Base-by-base conservation (phyloP, 345 rosid genomes). In the Euclidium syriacum region DNA sequence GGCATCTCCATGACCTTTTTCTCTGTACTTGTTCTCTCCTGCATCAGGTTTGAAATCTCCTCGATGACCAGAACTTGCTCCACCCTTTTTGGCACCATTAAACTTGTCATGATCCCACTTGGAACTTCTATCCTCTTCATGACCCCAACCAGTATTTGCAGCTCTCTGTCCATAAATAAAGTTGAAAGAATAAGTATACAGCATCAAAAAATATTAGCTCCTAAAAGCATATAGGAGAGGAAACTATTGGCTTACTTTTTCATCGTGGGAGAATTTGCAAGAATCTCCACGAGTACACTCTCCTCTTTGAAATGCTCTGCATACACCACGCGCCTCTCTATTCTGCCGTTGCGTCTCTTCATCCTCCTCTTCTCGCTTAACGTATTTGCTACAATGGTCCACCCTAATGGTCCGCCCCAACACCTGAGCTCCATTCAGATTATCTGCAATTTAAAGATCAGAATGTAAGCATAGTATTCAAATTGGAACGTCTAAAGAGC, bases 231-330 rank as follows among this genome's bases (percentile, higher is more conserved):
- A 7, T 20, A 41, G 16, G 2, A 6, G 1, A 65, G 22, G 38
- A 2, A 14, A 40, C 6, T 20, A 10, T 9, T 3, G 32, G 23
- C 85, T 75, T 77, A 88, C 98, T 75, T 86, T 88, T 58, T 86
- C 89, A 58, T 86, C 85, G 6, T 86, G 96, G 26, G 95, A 91
- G 68, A 88, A 91, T 70, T 87, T 89, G 80, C 95, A 92, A 36
- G 84, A 83, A 44, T 80, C 91, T 5, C 95, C 95, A 25, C 89
- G 85, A 36, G 89, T 83, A 64, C 96, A 89, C 75, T 89, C 89
- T 48, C 98, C 96, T 71, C 79, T 86, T 77, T 92, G 98, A 70
- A 92, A 92, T 70, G 96, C 89, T 62, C 83, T 83, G 62, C 98
- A 92, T 1, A 85, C 91, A 25, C 96, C 98, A 20, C 95, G 81